These are phyloP conservation scores for Blastobotrys ciferrii DNA, from an alignment of 1,139 yeast species.

Conservation along the genomic window DNA sequence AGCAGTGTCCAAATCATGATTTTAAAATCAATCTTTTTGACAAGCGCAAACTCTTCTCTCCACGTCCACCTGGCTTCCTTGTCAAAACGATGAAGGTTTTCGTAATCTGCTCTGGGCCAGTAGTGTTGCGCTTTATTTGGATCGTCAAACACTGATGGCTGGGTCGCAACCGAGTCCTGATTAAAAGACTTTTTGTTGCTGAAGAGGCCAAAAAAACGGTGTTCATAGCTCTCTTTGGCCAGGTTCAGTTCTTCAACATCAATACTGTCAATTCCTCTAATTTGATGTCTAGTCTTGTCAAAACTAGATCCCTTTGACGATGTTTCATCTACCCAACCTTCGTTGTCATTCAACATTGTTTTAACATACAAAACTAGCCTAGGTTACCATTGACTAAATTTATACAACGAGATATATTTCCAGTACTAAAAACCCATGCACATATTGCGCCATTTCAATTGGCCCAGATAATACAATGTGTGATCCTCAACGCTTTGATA, in stretches of 20 bases:
- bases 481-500: too few relatives aligned
- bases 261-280: neutral
- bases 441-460: too few relatives aligned
- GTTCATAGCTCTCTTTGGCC: neutral
- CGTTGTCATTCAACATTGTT: too few relatives aligned
- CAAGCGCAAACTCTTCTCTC: slow-evolving; percentile 43
- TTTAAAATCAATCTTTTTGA: slow-evolving; percentile 44
- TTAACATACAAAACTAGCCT: too few relatives aligned
- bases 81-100: slow-evolving; percentile 46
- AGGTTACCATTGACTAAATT: too few relatives aligned
- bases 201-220: neutral
- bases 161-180: neutral
- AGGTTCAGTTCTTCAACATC: slow-evolving; percentile 2
- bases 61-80: slow-evolving; percentile 47
- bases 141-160: slow-evolving; percentile 2
- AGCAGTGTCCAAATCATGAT: slow-evolving; percentile 45
- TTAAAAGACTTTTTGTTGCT: neutral
- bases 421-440: too few relatives aligned
- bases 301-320: neutral
- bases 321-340: neutral
- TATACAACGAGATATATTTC: too few relatives aligned
- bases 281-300: neutral
- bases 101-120: slow-evolving; percentile 36
- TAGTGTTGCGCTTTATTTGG: slow-evolving; percentile 28
- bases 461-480: too few relatives aligned